phyloP scores from a whole-genome alignment of 2,329 filamentous ascomycete genomes.

The Colletotrichum sp. region DNA sequence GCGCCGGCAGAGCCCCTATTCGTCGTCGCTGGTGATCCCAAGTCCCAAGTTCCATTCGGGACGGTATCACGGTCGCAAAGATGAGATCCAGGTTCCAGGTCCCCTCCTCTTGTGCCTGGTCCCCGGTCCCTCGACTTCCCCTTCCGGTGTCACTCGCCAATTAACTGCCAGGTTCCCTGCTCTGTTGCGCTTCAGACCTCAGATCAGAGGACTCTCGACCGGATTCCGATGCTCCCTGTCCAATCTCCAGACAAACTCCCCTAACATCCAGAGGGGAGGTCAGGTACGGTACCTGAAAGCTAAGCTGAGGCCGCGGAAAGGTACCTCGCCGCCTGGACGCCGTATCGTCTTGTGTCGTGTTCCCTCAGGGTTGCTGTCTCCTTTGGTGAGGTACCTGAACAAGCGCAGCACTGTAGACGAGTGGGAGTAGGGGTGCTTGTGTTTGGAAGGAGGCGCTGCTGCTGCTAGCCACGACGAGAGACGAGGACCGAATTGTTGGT shows the following conservation, averaged over 20 bases:
- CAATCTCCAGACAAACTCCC: conserved; percentile 3
- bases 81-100: not conserved
- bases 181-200: conserved; percentile 14
- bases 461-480: not conserved
- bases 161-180: conserved; percentile 5
- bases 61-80: not conserved
- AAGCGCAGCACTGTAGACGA: not conserved
- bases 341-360: conserved; percentile 1
- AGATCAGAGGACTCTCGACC: conserved; percentile 9
- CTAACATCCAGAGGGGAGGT: not conserved
- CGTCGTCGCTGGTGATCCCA: not conserved
- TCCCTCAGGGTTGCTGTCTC: not conserved
- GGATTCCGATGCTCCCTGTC: conserved; percentile 6
- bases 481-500: not conserved
- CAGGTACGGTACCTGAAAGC: not conserved
- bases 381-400: not conserved
- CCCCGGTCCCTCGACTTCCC: not conserved
- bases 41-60: not conserved
- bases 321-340: not conserved
- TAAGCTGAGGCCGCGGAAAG: not conserved
- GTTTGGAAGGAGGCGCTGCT: not conserved
- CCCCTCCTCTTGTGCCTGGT: not conserved
- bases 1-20: not conserved
- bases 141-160: not conserved
- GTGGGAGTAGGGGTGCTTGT: not conserved